phyloP scores from a whole-genome alignment of 192 early-diverging fungal species.

The Spinellus fusiger region DNA sequence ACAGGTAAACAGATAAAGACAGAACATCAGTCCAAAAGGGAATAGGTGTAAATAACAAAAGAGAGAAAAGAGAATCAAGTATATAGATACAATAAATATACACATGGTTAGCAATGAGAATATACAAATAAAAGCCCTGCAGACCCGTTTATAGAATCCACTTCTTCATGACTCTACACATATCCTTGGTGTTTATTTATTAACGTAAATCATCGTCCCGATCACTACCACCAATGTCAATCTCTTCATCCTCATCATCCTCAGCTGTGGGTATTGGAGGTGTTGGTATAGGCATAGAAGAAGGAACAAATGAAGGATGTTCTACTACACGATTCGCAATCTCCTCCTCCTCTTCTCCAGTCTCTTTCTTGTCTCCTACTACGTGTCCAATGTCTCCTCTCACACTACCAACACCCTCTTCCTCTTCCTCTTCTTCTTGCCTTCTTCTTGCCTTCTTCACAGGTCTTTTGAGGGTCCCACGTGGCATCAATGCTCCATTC shows the following conservation, averaged over 20 bases:
- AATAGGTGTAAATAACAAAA: background rate
- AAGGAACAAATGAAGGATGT: background rate
- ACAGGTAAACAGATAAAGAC: too few species aligned
- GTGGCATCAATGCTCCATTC: conserved; percentile 2
- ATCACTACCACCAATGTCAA: conserved; percentile 50
- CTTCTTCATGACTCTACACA: too few species aligned
- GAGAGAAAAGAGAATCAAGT: background rate
- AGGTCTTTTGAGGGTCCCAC: background rate
- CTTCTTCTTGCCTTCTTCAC: background rate
- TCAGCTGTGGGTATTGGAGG: background rate
- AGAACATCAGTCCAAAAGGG: background rate
- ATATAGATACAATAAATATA: background rate
- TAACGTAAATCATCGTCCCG: conserved; percentile 47
- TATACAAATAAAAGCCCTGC: too few species aligned
- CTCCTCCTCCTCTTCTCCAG: background rate
- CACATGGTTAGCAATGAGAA: background rate
- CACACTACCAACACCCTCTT: background rate
- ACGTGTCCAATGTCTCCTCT: background rate
- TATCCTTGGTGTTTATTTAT: background rate
- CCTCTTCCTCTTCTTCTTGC: background rate
- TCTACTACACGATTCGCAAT: conserved; percentile 10
- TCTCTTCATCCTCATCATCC: conserved; percentile 44
- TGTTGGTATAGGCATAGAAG: background rate
- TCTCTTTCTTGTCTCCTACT: background rate
- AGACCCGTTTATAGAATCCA: too few species aligned